Evolutionary conservation across 1,139 yeast species (phyloP), one percentile per base, ranked within the genome.

Genomic region (Entelexis sorbosivorans): DNA sequence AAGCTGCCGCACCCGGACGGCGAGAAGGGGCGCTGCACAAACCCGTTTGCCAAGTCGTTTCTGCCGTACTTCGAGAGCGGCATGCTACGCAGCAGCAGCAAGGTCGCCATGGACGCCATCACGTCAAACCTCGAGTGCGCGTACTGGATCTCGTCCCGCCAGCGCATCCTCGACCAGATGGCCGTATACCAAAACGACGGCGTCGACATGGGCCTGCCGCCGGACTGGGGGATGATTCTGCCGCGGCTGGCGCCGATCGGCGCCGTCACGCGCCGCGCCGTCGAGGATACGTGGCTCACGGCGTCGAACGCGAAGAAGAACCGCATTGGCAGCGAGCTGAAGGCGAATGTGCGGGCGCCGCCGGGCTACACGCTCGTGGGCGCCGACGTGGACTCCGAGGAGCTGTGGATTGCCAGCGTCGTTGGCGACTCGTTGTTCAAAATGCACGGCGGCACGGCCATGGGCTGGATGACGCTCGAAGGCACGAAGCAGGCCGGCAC

Each of bases 381-480:
- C 7, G 99, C 99, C 2, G 71, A 93, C 71, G 99, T 93, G 5
- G 99, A 93, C 67, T 86, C 96, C 39, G 98, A 93, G 64, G 99
- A 93, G 63, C 73, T 93, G 47, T 93, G 99, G 99, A 91, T 93
- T 59, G 98, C 98, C 0, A 84, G 96, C 28, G 71, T 93, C 38
- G 81, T 91, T 47, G 97, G 98, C 2, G 99, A 93, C 65, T 81
- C 97, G 0, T 77, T 82, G 52, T 86, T 91, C 66, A 79, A 82
- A 48, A 71, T 85, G 38, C 99, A 93, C 65, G 99, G 98, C 2
- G 94, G 94, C 16, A 87, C 98, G 0, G 95, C 97, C 0, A 74
- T 93, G 50, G 97, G 98, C 0, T 93, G 98, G 98, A 93, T 93
- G 99, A 89, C 97, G 1, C 73, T 93, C 51, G 99, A 93, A 71